A percentile compares a stretch with the other conserved stretches of the same genome.
Conservation (phyloP, 1,284 basidiomycete species). For the Agaricales sp. region DNA sequence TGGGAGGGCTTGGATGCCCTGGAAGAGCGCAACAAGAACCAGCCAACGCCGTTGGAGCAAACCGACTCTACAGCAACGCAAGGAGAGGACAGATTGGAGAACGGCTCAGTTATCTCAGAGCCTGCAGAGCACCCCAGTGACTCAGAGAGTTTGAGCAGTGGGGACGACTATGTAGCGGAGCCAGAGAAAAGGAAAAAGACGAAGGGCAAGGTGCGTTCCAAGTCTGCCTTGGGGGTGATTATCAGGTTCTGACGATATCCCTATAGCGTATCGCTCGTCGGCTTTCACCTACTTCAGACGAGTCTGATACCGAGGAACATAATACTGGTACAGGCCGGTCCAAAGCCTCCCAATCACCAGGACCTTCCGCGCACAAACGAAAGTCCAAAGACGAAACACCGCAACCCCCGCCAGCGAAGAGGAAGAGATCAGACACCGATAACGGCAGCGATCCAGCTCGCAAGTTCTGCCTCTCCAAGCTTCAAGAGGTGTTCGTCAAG, state of each 20-base stretch:
- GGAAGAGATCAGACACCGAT: constrained; percentile 29
- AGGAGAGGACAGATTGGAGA: constrained; percentile 10
- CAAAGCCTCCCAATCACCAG: constrained; percentile 14
- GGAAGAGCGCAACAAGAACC: constrained; percentile 26
- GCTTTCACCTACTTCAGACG: constrained; percentile 30
- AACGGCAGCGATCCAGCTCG: constrained; percentile 49
- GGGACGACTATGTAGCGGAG: constrained; percentile 60
- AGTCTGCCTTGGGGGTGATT: constrained; percentile 1
- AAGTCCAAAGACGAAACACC: constrained; percentile 21
- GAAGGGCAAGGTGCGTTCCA: constrained; percentile 33
- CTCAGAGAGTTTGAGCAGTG: constrained; percentile 47
- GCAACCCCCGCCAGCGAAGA: constrained; percentile 35
- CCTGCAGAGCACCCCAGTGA: constrained; percentile 24
- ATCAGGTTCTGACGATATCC: constrained; percentile 2
- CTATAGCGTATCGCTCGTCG: constrained; percentile 28
- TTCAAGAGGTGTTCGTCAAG: constrained; percentile 55
- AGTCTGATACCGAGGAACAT: constrained; percentile 23
- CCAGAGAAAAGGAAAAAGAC: constrained; percentile 21
- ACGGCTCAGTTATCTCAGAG: constrained; percentile 3
- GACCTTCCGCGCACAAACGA: constrained; percentile 27
- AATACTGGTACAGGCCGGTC: constrained; percentile 5
- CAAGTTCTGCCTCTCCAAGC: constrained; percentile 66
- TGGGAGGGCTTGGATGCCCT: constrained; percentile 58
- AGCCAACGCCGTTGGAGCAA: constrained; percentile 11
- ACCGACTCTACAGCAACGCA: constrained; percentile 6